These are phyloP conservation scores for Sporobolomyces roseus DNA, from an alignment of 768 basidiomycete species.

Conservation along the genomic window DNA sequence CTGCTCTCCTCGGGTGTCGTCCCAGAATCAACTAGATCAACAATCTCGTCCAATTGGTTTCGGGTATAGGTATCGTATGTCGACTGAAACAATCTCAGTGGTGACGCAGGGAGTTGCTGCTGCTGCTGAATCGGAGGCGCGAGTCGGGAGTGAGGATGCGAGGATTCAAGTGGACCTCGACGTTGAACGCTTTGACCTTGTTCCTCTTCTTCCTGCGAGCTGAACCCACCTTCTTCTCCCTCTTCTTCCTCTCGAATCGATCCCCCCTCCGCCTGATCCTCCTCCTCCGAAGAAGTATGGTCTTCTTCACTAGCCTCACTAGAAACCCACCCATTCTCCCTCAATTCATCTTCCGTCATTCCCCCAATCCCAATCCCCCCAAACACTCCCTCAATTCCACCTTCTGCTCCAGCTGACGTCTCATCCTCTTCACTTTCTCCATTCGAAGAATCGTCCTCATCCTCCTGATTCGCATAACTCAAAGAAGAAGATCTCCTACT, in stretches of 20 bases:
- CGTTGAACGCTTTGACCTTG: background rate
- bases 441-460: too few species aligned
- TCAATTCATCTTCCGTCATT: too few species aligned
- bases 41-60: slow-evolving; percentile 86
- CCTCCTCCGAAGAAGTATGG: background rate
- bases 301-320: background rate
- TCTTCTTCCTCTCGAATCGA: slow-evolving; percentile 8
- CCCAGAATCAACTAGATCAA: slow-evolving; percentile 75
- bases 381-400: too few species aligned
- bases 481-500: background rate
- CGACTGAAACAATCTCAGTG: slow-evolving; percentile 69
- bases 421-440: background rate
- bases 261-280: background rate
- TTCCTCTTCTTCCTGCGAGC: slow-evolving; percentile 5
- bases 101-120: background rate
- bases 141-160: slow-evolving; percentile 10
- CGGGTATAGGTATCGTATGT: slow-evolving; percentile 95
- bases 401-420: background rate
- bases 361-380: background rate
- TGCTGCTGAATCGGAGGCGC: slow-evolving; percentile 3
- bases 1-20: background rate
- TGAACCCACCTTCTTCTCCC: background rate
- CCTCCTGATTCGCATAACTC: too few species aligned
- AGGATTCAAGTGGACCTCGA: slow-evolving; percentile 2
- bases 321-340: too few species aligned